Conservation (phyloP, 208 protist species). For the Leishmania lainsoni region DNA sequence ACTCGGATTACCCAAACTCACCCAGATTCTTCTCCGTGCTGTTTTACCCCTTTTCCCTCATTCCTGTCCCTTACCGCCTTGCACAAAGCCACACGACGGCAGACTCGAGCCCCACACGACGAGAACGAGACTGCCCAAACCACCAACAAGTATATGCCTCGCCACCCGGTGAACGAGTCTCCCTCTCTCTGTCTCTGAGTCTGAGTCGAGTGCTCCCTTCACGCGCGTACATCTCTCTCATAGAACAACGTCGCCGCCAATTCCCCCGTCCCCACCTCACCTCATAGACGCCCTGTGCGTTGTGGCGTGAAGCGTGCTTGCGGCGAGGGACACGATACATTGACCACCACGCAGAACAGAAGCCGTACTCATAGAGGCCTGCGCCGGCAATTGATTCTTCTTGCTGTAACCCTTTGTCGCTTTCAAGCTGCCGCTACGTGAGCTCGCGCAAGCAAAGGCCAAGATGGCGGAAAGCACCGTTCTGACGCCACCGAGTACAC, state of each 20-base stretch:
- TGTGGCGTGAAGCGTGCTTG: not conserved
- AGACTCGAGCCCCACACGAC: not conserved
- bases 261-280: not conserved
- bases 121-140: not conserved
- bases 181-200: not conserved
- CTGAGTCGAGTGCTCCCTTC: slow-evolving; percentile 5
- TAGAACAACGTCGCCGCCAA: not conserved
- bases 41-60: not conserved
- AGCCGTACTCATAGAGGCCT: not conserved
- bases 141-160: not conserved
- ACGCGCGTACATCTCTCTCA: not conserved
- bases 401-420: not conserved
- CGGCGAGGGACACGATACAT: not conserved
- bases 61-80: not conserved
- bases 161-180: not conserved
- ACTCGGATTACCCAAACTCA: not conserved
- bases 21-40: no score
- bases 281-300: not conserved
- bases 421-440: not conserved
- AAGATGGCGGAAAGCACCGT: slow-evolving; percentile 18
- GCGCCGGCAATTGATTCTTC: not conserved
- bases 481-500: slow-evolving; percentile 19
- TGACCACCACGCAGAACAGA: not conserved
- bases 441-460: slow-evolving; percentile 4
- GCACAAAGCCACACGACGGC: slow-evolving; percentile 6